These are phyloP conservation scores for Rhizomucor pusillus DNA, from an alignment of 371 early-diverging fungal species.

Conservation along the genomic window DNA sequence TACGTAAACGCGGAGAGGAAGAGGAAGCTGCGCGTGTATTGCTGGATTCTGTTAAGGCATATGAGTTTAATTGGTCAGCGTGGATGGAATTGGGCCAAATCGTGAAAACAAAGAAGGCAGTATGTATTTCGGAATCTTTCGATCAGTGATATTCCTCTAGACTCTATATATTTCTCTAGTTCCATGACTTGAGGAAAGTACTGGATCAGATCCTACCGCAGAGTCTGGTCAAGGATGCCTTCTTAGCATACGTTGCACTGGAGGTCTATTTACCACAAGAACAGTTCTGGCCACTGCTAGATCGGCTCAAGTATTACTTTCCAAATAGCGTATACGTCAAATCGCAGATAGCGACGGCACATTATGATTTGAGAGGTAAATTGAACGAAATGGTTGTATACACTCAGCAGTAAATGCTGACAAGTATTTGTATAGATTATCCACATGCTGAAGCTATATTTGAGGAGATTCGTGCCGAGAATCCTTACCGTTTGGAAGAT, in stretches of 20 bases:
- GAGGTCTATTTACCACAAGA: conserved; percentile 29
- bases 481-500: conserved; percentile 81
- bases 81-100: conserved; percentile 77
- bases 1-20: conserved; percentile 42
- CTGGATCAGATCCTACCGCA: conserved; percentile 26
- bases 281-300: conserved; percentile 23
- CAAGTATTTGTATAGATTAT: conserved; percentile 52
- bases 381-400: not conserved
- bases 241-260: conserved; percentile 52
- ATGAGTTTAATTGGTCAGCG: conserved; percentile 89
- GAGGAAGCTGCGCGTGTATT: conserved; percentile 57
- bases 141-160: too few species aligned
- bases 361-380: conserved; percentile 38
- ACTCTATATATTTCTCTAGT: conserved; percentile 8
- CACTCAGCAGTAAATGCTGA: not conserved
- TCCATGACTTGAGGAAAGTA: conserved; percentile 19
- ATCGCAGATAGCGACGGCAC: conserved; percentile 55
- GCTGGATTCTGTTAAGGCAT: conserved; percentile 62
- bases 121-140: conserved; percentile 25
- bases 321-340: conserved; percentile 63
- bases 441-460: conserved; percentile 68
- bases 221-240: conserved; percentile 61
- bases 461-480: conserved; percentile 58
- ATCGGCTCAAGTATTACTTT: conserved; percentile 28
- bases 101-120: conserved; percentile 40